phyloP scores from a whole-genome alignment of 805 yeast species.

The Schizosaccharomyces pombe region ASM294v3 CU329670.1:5285501-5286000 shows the following conservation, averaged over 20 bases:
- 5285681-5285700: slow-evolving; percentile 1
- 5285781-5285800: too few relatives aligned
- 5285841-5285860: too few relatives aligned
- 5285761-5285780: neutral
- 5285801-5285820: too few relatives aligned
- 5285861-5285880: too few relatives aligned
- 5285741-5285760: neutral
- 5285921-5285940: too few relatives aligned
- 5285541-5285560: neutral
- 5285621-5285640: neutral
- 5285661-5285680: neutral
- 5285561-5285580: neutral
- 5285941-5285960: too few relatives aligned
- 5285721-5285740: neutral
- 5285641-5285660: neutral
- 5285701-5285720: neutral
- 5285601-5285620: neutral
- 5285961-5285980: too few relatives aligned
- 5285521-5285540: neutral
- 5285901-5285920: too few relatives aligned
- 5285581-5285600: neutral
- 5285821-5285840: too few relatives aligned
- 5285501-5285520: neutral
- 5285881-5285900: too few relatives aligned
- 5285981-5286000: too few relatives aligned